Evolutionary conservation across 495 filamentous ascomycete species (phyloP).

Genomic region (Collariella sp.): DNA sequence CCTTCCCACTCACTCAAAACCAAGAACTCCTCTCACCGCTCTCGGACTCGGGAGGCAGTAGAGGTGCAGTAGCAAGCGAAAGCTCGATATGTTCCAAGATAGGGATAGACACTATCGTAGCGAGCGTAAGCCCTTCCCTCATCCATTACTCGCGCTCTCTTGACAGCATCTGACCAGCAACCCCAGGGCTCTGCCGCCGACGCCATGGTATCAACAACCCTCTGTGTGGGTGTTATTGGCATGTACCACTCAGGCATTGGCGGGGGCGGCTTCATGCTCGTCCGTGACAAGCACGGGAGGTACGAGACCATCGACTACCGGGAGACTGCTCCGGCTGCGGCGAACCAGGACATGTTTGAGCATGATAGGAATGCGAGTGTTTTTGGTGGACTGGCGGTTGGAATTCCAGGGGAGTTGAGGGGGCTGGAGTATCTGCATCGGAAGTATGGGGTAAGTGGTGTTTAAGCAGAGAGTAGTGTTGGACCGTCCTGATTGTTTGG

Average conservation of each 20-base stretch:
- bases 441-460: constrained; percentile 42
- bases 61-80: constrained; percentile 74
- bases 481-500: not conserved
- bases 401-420: constrained; percentile 73
- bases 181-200: constrained; percentile 62
- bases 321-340: constrained; percentile 72
- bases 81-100: constrained; percentile 66
- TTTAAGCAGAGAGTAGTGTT: no score
- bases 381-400: constrained; percentile 40
- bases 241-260: constrained; percentile 88
- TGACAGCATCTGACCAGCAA: not conserved
- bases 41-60: constrained; percentile 11
- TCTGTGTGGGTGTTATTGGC: constrained; percentile 70
- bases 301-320: constrained; percentile 80
- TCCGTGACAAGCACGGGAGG: constrained; percentile 51
- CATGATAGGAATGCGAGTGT: constrained; percentile 31
- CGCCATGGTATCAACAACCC: constrained; percentile 60
- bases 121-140: constrained; percentile 36
- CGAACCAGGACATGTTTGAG: constrained; percentile 71
- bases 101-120: constrained; percentile 60
- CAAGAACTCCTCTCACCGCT: not conserved
- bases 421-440: constrained; percentile 69
- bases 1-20: not conserved
- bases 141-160: not conserved
- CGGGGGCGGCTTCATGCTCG: constrained; percentile 82